Evolutionary conservation across 768 basidiomycete species (phyloP).

Genomic region (Tulasnella sp.): DNA sequence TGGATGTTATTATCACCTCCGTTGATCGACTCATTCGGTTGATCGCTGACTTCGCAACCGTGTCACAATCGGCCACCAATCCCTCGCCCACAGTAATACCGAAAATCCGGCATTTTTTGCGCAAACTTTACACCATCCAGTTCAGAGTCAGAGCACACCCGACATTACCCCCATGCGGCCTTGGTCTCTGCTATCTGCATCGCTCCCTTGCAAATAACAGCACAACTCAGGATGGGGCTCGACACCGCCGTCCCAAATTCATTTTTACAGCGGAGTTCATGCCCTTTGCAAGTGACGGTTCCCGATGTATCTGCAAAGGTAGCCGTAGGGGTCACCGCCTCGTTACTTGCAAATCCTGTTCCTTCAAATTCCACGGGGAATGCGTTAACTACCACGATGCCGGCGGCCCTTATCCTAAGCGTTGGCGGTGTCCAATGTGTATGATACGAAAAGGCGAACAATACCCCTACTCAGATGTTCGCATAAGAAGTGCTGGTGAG

Average conservation of each 20-base stretch:
- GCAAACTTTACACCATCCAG: slow-evolving; percentile 83
- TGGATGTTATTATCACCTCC: slow-evolving; percentile 74
- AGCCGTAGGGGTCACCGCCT: slow-evolving; percentile 43
- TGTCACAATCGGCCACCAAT: slow-evolving; percentile 34
- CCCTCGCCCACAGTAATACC: slow-evolving; percentile 40
- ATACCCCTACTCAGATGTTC: slow-evolving; percentile 72
- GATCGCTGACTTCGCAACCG: slow-evolving; percentile 76
- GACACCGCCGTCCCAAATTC: slow-evolving; percentile 27
- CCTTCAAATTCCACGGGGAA: slow-evolving; percentile 61
- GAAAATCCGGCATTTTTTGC: slow-evolving; percentile 86
- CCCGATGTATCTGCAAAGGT: slow-evolving; percentile 23
- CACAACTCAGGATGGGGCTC: too few relatives aligned
- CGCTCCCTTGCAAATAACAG: slow-evolving; percentile 59
- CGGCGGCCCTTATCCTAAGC: neutral
- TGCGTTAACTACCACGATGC: slow-evolving; percentile 46
- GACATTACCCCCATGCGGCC: slow-evolving; percentile 57
- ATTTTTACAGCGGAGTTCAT: slow-evolving; percentile 20
- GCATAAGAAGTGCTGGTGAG: slow-evolving; percentile 61
- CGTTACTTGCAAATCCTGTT: slow-evolving; percentile 64
- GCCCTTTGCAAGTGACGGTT: slow-evolving; percentile 23
- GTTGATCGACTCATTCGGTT: slow-evolving; percentile 67
- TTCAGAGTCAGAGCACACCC: slow-evolving; percentile 73
- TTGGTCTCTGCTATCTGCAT: slow-evolving; percentile 80
- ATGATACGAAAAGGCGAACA: slow-evolving; percentile 65
- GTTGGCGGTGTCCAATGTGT: slow-evolving; percentile 62